A percentile compares a stretch with the other conserved stretches of the same genome.
Evolutionary conservation across 78 protist species (phyloP).

Genomic region (Dictyostelium firmibasis): DNA sequence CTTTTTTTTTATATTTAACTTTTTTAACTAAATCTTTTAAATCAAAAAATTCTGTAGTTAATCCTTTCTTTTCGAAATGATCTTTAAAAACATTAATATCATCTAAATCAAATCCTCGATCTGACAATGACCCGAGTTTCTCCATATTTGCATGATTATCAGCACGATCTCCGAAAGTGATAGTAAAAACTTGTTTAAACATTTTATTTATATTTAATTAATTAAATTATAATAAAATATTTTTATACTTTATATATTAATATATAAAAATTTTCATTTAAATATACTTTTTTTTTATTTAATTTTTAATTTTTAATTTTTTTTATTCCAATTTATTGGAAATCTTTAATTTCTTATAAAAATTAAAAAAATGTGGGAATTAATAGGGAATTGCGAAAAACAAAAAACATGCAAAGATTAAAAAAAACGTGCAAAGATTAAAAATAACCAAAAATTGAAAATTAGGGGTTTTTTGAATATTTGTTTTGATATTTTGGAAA

Average conservation of each 20-base stretch:
- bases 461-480: too few species aligned
- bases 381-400: background rate
- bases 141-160: constrained; percentile 16
- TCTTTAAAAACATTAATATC: background rate
- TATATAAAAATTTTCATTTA: too few species aligned
- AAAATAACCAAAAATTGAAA: too few species aligned
- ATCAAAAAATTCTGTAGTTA: constrained; percentile 1
- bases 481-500: too few species aligned
- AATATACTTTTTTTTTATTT: background rate
- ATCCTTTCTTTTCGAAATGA: constrained; percentile 11
- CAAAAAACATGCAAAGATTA: background rate
- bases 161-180: background rate
- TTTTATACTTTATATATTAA: too few species aligned
- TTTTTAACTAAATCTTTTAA: background rate
- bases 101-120: background rate
- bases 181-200: background rate
- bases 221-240: too few species aligned
- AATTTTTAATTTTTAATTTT: too few species aligned
- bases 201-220: background rate
- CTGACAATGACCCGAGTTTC: background rate
- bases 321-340: background rate
- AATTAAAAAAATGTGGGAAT: background rate
- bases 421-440: too few species aligned
- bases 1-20: background rate
- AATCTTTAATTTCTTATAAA: background rate